A percentile compares a stretch with the other conserved stretches of the same genome.
These are phyloP conservation scores for Verticillium albo-atrum DNA, from an alignment of 2,329 filamentous ascomycete species.

Conservation along the genomic window DNA sequence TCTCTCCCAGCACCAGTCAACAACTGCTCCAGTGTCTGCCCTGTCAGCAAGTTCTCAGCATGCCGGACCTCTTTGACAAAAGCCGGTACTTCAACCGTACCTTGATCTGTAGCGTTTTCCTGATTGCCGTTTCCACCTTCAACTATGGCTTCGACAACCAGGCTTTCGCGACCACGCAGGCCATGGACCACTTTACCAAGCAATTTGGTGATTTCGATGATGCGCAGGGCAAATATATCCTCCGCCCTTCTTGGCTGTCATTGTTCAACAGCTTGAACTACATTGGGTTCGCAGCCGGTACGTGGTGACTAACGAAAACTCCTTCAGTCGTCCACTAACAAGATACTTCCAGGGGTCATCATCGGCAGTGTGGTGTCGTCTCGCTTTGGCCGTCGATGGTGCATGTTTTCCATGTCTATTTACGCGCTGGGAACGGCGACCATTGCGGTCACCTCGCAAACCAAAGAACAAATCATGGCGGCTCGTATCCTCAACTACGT, in stretches of 20 bases:
- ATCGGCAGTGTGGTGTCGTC: conserved; percentile 16
- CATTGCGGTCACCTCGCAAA: conserved; percentile 24
- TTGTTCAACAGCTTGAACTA: conserved; percentile 30
- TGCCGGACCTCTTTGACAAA: neutral
- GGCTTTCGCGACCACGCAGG: conserved; percentile 28
- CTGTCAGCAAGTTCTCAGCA: neutral
- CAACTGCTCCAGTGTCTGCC: neutral
- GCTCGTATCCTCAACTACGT: conserved; percentile 30
- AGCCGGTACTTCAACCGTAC: conserved; percentile 15
- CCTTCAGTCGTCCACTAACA: neutral
- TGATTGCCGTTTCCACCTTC: conserved; percentile 30
- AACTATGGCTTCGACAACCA: conserved; percentile 37
- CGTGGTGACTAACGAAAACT: neutral
- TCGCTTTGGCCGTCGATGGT: conserved; percentile 19
- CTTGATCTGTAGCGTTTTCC: conserved; percentile 11
- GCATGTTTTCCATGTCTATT: conserved; percentile 13
- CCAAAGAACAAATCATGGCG: conserved; percentile 24
- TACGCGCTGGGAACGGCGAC: conserved; percentile 25
- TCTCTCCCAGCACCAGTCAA: neutral
- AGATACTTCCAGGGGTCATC: conserved; percentile 12
- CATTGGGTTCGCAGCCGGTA: conserved; percentile 26
- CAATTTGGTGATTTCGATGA: conserved; percentile 25
- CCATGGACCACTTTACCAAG: conserved; percentile 28
- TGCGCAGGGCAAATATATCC: conserved; percentile 15
- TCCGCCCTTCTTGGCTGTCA: conserved; percentile 26